Percentiles rank a stretch among this genome's conserved stretches.
phyloP scores from a whole-genome alignment of 1,284 basidiomycete genomes.

The Cutaneotrichosporon mucoides region DNA sequence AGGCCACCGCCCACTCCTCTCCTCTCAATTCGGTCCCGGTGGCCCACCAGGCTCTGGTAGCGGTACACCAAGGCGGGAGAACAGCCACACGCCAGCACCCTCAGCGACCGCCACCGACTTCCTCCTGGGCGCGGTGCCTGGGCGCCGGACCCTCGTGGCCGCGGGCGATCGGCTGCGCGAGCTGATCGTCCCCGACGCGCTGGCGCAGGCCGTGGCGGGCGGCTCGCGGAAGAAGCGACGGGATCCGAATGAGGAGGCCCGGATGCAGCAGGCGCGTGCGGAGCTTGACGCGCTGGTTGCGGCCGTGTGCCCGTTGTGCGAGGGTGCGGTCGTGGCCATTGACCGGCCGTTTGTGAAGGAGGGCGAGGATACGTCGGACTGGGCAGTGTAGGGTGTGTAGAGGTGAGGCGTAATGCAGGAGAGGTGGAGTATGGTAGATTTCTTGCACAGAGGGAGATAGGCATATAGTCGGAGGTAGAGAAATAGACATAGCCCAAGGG shows the following conservation, averaged over 20 bases:
- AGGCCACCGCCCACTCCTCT: slow-evolving; percentile 36
- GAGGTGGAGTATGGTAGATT: no score
- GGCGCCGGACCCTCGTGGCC: slow-evolving; percentile 73
- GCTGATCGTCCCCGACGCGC: slow-evolving; percentile 84
- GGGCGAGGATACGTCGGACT: slow-evolving; percentile 74
- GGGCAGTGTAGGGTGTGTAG: slow-evolving; percentile 59
- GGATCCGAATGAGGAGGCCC: slow-evolving; percentile 56
- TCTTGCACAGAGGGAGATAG: no score
- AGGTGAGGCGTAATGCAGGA: no score
- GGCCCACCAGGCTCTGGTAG: slow-evolving; percentile 14
- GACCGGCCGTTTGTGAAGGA: slow-evolving; percentile 80
- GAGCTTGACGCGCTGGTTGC: slow-evolving; percentile 86
- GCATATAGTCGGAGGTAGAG: no score
- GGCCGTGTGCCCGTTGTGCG: slow-evolving; percentile 83
- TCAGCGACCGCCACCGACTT: slow-evolving; percentile 41
- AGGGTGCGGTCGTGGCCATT: slow-evolving; percentile 72
- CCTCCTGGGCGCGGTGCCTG: slow-evolving; percentile 51
- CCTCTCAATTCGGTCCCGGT: slow-evolving; percentile 16
- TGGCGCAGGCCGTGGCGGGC: slow-evolving; percentile 56
- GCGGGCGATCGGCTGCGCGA: slow-evolving; percentile 85
- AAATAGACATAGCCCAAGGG: no score
- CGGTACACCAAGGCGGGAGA: slow-evolving; percentile 24
- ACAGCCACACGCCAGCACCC: slow-evolving; percentile 17
- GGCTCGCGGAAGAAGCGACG: slow-evolving; percentile 46
- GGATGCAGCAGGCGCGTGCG: slow-evolving; percentile 57